Evolutionary conservation across 2,329 filamentous ascomycete genomes (phyloP).

Genomic region (Sclerotiophoma versabilis): DNA sequence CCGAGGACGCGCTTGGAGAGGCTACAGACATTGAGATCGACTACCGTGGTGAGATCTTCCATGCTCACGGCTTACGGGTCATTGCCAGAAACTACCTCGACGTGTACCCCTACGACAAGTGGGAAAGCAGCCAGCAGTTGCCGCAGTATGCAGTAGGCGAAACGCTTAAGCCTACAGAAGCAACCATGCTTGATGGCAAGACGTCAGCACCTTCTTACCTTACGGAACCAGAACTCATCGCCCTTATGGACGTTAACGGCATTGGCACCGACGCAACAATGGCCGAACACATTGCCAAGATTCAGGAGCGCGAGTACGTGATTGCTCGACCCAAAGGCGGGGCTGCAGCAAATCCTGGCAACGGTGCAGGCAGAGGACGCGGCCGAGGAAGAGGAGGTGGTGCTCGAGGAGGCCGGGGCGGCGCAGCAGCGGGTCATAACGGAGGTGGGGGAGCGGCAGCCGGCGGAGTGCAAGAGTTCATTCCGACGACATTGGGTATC

Average conservation of each 20-base stretch:
- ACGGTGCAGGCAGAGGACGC: constrained; percentile 53
- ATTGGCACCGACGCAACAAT: constrained; percentile 99
- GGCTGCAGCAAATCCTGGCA: constrained; percentile 45
- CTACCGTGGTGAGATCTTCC: constrained; percentile 85
- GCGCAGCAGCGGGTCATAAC: constrained; percentile 48
- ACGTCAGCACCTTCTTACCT: constrained; percentile 85
- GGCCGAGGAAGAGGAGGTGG: constrained; percentile 48
- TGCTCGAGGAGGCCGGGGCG: constrained; percentile 57
- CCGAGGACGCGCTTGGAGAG: constrained; percentile 88
- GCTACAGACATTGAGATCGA: constrained; percentile 83
- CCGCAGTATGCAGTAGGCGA: constrained; percentile 83
- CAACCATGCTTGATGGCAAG: constrained; percentile 88
- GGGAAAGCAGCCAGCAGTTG: constrained; percentile 85
- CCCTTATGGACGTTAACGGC: constrained; percentile 97
- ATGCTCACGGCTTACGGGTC: constrained; percentile 82
- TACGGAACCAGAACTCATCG: constrained; percentile 94
- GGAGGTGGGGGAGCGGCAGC: constrained; percentile 51
- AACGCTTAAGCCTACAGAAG: constrained; percentile 84
- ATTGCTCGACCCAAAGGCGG: constrained; percentile 64
- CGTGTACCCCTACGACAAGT: constrained; percentile 95
- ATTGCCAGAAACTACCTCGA: constrained; percentile 91
- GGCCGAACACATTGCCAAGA: constrained; percentile 97
- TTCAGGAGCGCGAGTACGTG: constrained; percentile 89
- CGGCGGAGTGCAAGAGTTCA: constrained; percentile 77
- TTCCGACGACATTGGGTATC: constrained; percentile 89